Conservation (phyloP, 805 yeast genomes). For the Nakazawaea anatomiae region DNA sequence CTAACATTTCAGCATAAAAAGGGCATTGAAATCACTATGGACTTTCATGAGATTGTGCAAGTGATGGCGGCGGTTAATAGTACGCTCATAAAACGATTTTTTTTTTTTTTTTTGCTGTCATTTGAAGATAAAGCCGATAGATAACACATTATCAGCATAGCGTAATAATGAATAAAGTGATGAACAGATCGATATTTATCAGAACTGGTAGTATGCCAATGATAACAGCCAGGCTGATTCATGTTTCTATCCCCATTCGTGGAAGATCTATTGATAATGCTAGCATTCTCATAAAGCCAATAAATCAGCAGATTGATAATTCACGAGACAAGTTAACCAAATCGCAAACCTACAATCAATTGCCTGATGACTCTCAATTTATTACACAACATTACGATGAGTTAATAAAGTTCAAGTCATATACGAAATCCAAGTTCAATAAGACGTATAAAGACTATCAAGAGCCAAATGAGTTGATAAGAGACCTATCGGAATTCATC, state of each 20-base stretch:
- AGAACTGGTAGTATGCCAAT: not conserved
- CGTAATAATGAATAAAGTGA: too few species aligned
- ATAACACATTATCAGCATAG: too few species aligned
- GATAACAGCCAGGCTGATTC: not conserved
- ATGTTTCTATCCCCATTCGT: not conserved
- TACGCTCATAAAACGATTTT: too few species aligned
- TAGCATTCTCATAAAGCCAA: not conserved
- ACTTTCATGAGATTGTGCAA: too few species aligned
- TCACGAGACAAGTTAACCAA: not conserved
- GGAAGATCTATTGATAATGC: slow-evolving; percentile 3
- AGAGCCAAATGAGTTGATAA: slow-evolving; percentile 30
- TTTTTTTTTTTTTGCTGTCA: too few species aligned
- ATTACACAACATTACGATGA: slow-evolving; percentile 44
- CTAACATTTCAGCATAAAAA: too few species aligned
- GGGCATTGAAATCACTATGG: too few species aligned
- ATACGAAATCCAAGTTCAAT: slow-evolving; percentile 15
- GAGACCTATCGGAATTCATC: slow-evolving; percentile 31
- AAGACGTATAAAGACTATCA: slow-evolving; percentile 32
- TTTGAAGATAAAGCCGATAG: too few species aligned
- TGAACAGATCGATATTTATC: too few species aligned
- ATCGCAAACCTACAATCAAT: slow-evolving; percentile 29
- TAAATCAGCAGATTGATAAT: not conserved
- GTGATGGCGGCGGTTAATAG: too few species aligned
- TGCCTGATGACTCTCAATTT: slow-evolving; percentile 49
- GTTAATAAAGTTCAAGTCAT: slow-evolving; percentile 26